These are phyloP conservation scores for Forsythia viridissima DNA, from an alignment of 257 asterid genomes.

Conservation along the genomic window DNA sequence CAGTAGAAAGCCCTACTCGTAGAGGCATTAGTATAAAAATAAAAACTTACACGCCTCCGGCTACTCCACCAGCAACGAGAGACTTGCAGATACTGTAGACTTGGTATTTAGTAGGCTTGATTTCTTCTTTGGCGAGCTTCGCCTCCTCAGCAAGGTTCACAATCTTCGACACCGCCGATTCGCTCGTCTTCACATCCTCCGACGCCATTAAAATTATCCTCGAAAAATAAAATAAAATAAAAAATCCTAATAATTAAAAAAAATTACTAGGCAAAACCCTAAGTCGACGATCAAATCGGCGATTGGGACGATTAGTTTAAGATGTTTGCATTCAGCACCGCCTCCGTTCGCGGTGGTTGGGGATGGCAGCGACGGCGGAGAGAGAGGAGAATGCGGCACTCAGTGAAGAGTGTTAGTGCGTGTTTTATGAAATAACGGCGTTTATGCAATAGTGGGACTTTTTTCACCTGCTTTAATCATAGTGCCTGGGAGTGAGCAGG, in stretches of 20 bases:
- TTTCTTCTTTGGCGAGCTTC: slow-evolving; percentile 37
- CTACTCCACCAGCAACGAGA: slow-evolving; percentile 42
- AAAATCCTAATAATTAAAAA: neutral
- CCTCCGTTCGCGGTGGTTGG: neutral
- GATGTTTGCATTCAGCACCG: neutral
- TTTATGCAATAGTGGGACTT: neutral
- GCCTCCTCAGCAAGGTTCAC: slow-evolving; percentile 43
- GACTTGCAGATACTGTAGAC: slow-evolving; percentile 39
- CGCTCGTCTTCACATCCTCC: slow-evolving; percentile 40
- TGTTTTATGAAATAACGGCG: slow-evolving; percentile 18
- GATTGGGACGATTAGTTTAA: neutral
- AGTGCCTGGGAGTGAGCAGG: neutral
- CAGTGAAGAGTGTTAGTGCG: slow-evolving; percentile 4
- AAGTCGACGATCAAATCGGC: neutral
- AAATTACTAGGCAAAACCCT: slow-evolving; percentile 1
- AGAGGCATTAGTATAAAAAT: neutral
- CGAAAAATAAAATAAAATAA: neutral
- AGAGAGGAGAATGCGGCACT: slow-evolving; percentile 8
- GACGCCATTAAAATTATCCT: slow-evolving; percentile 31
- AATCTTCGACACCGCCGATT: slow-evolving; percentile 33
- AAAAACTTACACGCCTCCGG: slow-evolving; percentile 36
- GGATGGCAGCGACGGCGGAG: slow-evolving; percentile 10
- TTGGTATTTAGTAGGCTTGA: slow-evolving; percentile 31
- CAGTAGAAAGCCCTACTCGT: no score
- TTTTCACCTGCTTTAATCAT: neutral